Percentiles rank a stretch among this genome's conserved stretches.
Conservation (phyloP, 2,329 filamentous ascomycete genomes). For the Boeremia exigua region DNA sequence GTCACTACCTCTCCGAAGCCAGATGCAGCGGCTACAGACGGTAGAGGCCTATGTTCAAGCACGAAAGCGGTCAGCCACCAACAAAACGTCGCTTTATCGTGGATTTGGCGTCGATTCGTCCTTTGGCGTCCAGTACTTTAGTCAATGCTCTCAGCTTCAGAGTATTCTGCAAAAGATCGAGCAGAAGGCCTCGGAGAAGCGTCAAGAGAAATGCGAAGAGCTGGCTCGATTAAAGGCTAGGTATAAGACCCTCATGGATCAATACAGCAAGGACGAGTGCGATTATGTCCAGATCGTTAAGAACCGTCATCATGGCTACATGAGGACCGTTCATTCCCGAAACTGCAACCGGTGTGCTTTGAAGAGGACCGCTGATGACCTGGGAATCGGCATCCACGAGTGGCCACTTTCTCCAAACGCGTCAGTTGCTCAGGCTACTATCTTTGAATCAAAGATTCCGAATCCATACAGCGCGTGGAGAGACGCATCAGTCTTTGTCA, state of each 20-base stretch:
- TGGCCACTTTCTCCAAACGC: conserved; percentile 59
- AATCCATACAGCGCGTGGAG: conserved; percentile 55
- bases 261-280: conserved; percentile 17
- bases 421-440: conserved; percentile 49
- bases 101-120: conserved; percentile 43
- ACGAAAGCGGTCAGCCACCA: conserved; percentile 33
- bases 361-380: conserved; percentile 33
- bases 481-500: conserved; percentile 54
- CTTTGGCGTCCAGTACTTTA: conserved; percentile 59
- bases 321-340: conserved; percentile 7
- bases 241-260: conserved; percentile 24
- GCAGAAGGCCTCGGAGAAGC: conserved; percentile 37
- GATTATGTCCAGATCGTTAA: conserved; percentile 9
- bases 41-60: conserved; percentile 58
- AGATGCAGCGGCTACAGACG: conserved; percentile 54
- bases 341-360: conserved; percentile 43
- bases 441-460: conserved; percentile 62
- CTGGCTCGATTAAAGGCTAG: conserved; percentile 14
- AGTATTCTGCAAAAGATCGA: conserved; percentile 49
- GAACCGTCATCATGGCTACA: conserved; percentile 13
- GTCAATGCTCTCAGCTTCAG: conserved; percentile 53
- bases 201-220: conserved; percentile 31
- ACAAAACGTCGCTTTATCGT: conserved; percentile 45
- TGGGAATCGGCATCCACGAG: conserved; percentile 60
- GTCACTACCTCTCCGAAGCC: conserved; percentile 50